Evolutionary conservation across 2,329 filamentous ascomycete species (phyloP).

Genomic region (Epichloe aotearoae): DNA sequence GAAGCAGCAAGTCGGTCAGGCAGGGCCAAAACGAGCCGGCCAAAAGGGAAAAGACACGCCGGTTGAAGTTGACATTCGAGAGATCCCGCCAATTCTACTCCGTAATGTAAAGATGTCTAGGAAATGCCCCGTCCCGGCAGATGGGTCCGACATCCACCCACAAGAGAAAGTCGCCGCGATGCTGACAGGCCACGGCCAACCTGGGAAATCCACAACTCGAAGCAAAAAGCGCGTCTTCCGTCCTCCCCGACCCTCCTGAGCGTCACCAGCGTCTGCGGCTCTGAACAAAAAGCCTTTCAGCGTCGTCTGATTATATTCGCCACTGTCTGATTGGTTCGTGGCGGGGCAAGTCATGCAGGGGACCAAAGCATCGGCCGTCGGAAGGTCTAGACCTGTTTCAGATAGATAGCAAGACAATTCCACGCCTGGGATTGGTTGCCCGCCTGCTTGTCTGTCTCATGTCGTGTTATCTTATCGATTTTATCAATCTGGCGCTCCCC

Average conservation of each 20-base stretch:
- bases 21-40: not conserved
- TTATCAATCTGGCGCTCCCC: constrained; percentile 5
- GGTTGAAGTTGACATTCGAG: not conserved
- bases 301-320: constrained; percentile 7
- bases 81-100: not conserved
- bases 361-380: constrained; percentile 9
- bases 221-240: not conserved
- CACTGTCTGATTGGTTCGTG: constrained; percentile 7
- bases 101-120: not conserved
- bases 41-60: not conserved
- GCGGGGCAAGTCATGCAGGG: constrained; percentile 3
- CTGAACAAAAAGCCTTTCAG: constrained; percentile 2
- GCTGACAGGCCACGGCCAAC: not conserved
- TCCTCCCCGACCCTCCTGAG: constrained; percentile 5
- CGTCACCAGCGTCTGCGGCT: constrained; percentile 2
- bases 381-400: constrained; percentile 10
- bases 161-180: not conserved
- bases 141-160: not conserved
- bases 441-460: not conserved
- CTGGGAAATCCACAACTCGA: not conserved
- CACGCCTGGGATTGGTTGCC: not conserved
- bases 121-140: not conserved
- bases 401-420: not conserved
- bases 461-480: constrained; percentile 6
- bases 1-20: not conserved